Conservation (phyloP, 73 alveolate genomes). For the Loxodes magnus region DNA sequence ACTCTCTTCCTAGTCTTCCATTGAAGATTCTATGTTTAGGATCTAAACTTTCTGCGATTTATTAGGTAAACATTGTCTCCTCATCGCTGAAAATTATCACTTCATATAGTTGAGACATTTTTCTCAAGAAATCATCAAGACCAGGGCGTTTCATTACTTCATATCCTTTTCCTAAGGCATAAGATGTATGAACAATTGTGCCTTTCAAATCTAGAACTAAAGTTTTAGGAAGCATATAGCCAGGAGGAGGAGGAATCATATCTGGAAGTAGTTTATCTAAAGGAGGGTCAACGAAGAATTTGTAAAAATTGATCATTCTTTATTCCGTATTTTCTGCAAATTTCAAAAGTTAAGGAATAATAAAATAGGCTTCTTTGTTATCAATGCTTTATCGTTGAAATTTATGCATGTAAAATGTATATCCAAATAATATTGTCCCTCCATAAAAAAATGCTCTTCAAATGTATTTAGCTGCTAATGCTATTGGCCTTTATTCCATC, state of each 20-base stretch:
- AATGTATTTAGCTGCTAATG: too few species aligned
- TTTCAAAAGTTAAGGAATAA: not conserved
- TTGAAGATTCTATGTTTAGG: conserved; percentile 47
- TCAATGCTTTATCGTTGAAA: too few species aligned
- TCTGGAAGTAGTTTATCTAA: conserved; percentile 69
- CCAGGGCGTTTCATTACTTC: conserved; percentile 76
- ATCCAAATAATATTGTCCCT: too few species aligned
- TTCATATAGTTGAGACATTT: conserved; percentile 59
- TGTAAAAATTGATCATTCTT: not conserved
- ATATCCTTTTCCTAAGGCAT: conserved; percentile 45
- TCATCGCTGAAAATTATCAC: conserved; percentile 76
- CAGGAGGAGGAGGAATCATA: conserved; percentile 60
- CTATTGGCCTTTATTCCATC: too few species aligned
- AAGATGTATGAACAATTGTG: conserved; percentile 52
- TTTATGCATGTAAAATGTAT: too few species aligned
- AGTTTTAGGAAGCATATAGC: conserved; percentile 64
- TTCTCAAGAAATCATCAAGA: conserved; percentile 45
- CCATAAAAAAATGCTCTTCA: too few species aligned
- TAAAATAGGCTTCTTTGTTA: too few species aligned
- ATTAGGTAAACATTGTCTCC: conserved; percentile 42
- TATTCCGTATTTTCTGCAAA: not conserved
- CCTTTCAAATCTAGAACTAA: conserved; percentile 63
- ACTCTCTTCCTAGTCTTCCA: conserved; percentile 74
- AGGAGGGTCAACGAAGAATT: conserved; percentile 39
- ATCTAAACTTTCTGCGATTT: conserved; percentile 49